phyloP scores from a whole-genome alignment of 2,329 filamentous ascomycete species.

The Macrophomina phaseolina region DNA sequence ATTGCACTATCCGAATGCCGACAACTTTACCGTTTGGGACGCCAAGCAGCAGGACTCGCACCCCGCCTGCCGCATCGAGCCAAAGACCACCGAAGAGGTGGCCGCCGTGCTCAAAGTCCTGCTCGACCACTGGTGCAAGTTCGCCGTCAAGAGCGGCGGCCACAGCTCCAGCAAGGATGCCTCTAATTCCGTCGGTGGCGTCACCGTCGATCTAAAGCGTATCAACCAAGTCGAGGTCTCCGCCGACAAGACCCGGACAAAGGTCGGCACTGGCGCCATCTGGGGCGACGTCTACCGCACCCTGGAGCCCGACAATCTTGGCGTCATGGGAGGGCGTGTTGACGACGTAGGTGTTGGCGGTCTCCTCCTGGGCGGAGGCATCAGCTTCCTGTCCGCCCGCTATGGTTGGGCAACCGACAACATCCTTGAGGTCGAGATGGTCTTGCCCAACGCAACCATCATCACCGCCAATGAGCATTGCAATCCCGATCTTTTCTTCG shows the following conservation, averaged over 20 bases:
- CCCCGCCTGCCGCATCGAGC: conserved; percentile 31
- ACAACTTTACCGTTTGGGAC: conserved; percentile 20
- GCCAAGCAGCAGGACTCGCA: not conserved
- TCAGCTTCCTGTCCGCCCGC: conserved; percentile 20
- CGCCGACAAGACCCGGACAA: conserved; percentile 28
- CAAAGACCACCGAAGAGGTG: conserved; percentile 37
- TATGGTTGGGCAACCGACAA: conserved; percentile 15
- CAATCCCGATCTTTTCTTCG: conserved; percentile 42
- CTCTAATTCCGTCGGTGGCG: conserved; percentile 38
- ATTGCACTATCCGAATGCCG: conserved; percentile 5
- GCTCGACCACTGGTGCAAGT: conserved; percentile 27
- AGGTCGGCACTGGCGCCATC: conserved; percentile 28
- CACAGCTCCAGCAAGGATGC: conserved; percentile 35
- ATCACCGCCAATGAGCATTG: conserved; percentile 12
- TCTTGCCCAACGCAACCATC: conserved; percentile 18
- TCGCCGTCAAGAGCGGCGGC: conserved; percentile 41
- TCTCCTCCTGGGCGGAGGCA: conserved; percentile 28
- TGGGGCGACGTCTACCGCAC: conserved; percentile 30
- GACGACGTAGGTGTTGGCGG: conserved; percentile 29
- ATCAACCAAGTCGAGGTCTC: conserved; percentile 29
- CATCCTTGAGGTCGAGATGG: conserved; percentile 12
- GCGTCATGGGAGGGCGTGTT: conserved; percentile 28
- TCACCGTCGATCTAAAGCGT: conserved; percentile 39
- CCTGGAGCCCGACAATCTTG: conserved; percentile 16
- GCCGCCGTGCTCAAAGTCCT: conserved; percentile 37